Conservation (phyloP, 352 stramenopile genomes). For the Globisporangium rhizosaccharum region DNA sequence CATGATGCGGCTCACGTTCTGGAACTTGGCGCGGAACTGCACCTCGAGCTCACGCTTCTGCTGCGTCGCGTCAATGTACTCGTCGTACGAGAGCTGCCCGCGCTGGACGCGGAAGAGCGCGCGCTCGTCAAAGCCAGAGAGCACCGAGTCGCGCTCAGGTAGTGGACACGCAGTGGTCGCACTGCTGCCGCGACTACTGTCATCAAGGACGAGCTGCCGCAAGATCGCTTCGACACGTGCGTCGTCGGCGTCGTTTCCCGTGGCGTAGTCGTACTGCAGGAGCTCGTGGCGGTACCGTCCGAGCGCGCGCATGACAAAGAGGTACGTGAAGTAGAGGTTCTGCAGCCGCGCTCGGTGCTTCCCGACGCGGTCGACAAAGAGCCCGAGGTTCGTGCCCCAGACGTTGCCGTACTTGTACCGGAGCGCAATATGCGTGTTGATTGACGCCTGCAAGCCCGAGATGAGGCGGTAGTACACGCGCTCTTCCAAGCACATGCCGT, state of each 20-base stretch:
- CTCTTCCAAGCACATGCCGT: conserved; percentile 89
- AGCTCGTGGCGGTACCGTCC: conserved; percentile 91
- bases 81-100: conserved; percentile 44
- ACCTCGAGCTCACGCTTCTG: conserved; percentile 57
- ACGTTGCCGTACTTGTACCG: conserved; percentile 72
- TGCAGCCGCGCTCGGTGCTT: conserved; percentile 93
- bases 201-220: conserved; percentile 55
- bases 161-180: conserved; percentile 38
- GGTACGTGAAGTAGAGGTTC: conserved; percentile 98
- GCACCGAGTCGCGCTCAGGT: conserved; percentile 52
- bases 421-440: conserved; percentile 91
- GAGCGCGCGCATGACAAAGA: conserved; percentile 95
- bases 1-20: conserved; percentile 97
- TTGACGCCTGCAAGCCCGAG: conserved; percentile 94
- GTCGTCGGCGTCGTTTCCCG: conserved; percentile 89
- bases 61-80: conserved; percentile 50
- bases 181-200: conserved; percentile 10
- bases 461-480: conserved; percentile 96
- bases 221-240: conserved; percentile 65
- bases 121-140: conserved; percentile 86
- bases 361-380: conserved; percentile 88
- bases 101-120: conserved; percentile 78
- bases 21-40: conserved; percentile 91
- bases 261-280: conserved; percentile 93
- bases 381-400: conserved; percentile 67